Evolutionary conservation across 169 alveolate genomes (phyloP).

Genomic region (Cryptosporidium viatorum): DNA sequence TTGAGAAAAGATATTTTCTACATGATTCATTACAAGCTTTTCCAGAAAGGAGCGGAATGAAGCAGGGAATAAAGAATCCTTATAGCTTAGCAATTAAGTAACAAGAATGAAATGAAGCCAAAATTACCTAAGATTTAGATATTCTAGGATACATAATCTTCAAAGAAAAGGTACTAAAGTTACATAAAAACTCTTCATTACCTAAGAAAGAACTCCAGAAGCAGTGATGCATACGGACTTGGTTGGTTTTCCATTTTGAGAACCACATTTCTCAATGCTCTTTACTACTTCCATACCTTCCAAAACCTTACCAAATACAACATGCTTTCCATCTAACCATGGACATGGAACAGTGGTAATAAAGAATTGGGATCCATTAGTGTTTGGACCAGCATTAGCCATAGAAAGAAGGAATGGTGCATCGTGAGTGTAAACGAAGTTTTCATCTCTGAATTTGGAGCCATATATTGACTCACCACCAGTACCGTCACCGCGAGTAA

Average conservation of each 20-base stretch:
- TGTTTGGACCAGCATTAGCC: slow-evolving; percentile 98
- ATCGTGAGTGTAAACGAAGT: slow-evolving; percentile 87
- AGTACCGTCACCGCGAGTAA: slow-evolving; percentile 88
- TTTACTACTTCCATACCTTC: slow-evolving; percentile 94
- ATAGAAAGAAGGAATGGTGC: slow-evolving; percentile 95
- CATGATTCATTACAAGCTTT: neutral
- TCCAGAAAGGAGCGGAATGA: neutral
- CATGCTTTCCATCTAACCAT: slow-evolving; percentile 97
- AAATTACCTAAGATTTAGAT: neutral
- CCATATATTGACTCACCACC: slow-evolving; percentile 94
- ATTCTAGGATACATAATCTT: neutral
- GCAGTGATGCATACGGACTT: slow-evolving; percentile 90
- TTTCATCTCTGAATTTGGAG: slow-evolving; percentile 86
- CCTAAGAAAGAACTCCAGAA: slow-evolving; percentile 88
- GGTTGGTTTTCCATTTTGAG: slow-evolving; percentile 90
- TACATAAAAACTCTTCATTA: neutral
- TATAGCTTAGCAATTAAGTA: neutral
- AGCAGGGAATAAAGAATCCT: neutral
- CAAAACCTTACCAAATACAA: slow-evolving; percentile 92
- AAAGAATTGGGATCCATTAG: slow-evolving; percentile 97
- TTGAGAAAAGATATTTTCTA: neutral
- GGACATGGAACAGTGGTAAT: slow-evolving; percentile 93
- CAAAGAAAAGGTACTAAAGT: neutral
- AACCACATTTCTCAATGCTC: slow-evolving; percentile 92
- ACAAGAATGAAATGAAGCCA: neutral